A percentile compares a stretch with the other conserved stretches of the same genome.
phyloP scores from a whole-genome alignment of 2,329 filamentous ascomycete species.

The Botryosphaeria agaves region DNA sequence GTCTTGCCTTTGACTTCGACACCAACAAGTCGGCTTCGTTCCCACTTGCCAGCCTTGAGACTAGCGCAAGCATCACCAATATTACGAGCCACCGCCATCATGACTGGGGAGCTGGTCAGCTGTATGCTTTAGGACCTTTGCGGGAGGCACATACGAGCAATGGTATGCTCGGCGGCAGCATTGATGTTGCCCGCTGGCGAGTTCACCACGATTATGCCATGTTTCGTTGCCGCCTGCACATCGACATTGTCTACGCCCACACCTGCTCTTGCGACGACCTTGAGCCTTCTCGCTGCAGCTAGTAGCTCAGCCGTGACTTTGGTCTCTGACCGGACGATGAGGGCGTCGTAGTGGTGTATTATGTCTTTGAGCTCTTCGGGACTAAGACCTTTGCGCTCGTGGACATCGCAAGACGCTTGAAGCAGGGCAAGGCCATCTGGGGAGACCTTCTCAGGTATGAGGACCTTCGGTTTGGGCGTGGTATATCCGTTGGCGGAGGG shows the following conservation, averaged over 20 bases:
- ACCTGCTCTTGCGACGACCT: constrained; percentile 64
- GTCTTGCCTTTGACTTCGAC: constrained; percentile 65
- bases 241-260: constrained; percentile 76
- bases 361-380: constrained; percentile 45
- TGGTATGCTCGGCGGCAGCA: constrained; percentile 63
- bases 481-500: constrained; percentile 9
- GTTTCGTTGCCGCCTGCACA: constrained; percentile 50
- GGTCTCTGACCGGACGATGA: constrained; percentile 68
- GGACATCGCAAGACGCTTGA: constrained; percentile 47
- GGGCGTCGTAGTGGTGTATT: constrained; percentile 55
- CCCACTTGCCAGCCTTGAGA: constrained; percentile 58
- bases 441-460: constrained; percentile 68
- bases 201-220: constrained; percentile 68
- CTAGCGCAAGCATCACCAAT: constrained; percentile 52
- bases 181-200: constrained; percentile 65
- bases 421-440: constrained; percentile 59
- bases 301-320: constrained; percentile 58
- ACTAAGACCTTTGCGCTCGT: constrained; percentile 45
- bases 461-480: constrained; percentile 31
- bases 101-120: constrained; percentile 24
- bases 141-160: constrained; percentile 24
- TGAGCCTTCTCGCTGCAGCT: constrained; percentile 46
- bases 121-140: neutral
- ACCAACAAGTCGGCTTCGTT: constrained; percentile 55
- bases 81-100: constrained; percentile 59